A percentile compares a stretch with the other conserved stretches of the same genome.
Evolutionary conservation across 257 asterid species (phyloP).

Genomic region (Solanum virginianum): DNA sequence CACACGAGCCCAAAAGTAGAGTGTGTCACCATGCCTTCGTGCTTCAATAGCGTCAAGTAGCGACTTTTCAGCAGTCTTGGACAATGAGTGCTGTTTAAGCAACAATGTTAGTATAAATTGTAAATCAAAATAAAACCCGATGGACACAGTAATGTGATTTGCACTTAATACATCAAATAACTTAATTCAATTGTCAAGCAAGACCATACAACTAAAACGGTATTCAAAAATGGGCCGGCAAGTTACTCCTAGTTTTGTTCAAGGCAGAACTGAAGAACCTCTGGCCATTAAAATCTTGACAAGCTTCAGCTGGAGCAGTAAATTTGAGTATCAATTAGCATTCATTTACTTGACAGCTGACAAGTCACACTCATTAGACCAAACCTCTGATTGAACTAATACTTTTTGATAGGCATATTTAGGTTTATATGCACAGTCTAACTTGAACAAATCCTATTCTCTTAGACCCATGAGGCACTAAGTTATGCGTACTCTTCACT

Average conservation of each 20-base stretch:
- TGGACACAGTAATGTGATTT: background rate
- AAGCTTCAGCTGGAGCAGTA: background rate
- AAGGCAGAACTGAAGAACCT: background rate
- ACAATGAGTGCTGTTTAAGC: constrained; percentile 54
- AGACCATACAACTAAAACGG: background rate
- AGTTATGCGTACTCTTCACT: too few species aligned
- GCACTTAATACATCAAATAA: background rate
- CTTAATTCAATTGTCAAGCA: background rate
- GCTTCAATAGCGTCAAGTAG: constrained; percentile 56
- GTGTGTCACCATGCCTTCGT: constrained; percentile 65
- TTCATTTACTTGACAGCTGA: background rate
- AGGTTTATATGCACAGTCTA: background rate
- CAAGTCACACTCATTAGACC: background rate
- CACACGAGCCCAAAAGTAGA: constrained; percentile 82
- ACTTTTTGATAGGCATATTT: too few species aligned
- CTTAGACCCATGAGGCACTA: background rate
- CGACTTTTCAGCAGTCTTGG: constrained; percentile 67
- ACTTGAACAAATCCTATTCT: background rate
- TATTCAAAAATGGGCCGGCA: background rate
- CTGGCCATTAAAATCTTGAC: background rate
- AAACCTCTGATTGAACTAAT: too few species aligned
- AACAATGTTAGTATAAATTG: background rate
- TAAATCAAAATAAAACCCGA: background rate
- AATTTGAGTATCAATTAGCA: background rate
- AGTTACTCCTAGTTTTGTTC: background rate